These are phyloP conservation scores for Lentinula sp. DNA, from an alignment of 768 basidiomycete genomes.

Conservation along the genomic window DNA sequence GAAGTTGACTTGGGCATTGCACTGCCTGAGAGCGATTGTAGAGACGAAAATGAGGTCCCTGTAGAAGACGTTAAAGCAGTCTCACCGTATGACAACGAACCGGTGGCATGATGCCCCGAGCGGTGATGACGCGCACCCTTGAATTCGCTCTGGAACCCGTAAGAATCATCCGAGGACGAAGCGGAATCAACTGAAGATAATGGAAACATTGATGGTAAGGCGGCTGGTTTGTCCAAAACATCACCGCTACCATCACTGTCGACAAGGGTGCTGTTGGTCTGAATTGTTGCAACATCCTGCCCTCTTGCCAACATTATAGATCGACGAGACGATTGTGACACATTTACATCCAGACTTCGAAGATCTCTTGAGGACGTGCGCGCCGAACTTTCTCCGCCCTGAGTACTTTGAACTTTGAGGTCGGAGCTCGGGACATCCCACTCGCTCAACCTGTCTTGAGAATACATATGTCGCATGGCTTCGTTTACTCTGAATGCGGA, in stretches of 20 bases:
- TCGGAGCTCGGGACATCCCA: background rate
- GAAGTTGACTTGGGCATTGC: background rate
- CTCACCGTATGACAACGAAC: background rate
- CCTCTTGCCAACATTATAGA: background rate
- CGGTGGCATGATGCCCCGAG: background rate
- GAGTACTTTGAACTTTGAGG: background rate
- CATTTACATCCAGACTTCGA: background rate
- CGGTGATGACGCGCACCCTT: background rate
- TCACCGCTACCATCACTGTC: too few relatives aligned
- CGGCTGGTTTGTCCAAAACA: too few relatives aligned
- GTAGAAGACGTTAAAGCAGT: conserved; percentile 1
- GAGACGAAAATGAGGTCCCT: conserved; percentile 6
- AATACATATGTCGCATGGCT: background rate
- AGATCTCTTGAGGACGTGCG: background rate
- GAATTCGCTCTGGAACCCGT: background rate
- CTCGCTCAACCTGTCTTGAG: conserved; percentile 2
- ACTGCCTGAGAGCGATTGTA: conserved; percentile 1
- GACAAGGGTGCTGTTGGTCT: too few relatives aligned
- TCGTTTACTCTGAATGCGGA: conserved; percentile 6
- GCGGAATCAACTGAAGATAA: background rate
- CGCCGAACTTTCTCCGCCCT: background rate
- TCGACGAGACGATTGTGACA: background rate
- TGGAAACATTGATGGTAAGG: background rate
- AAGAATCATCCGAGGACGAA: conserved; percentile 3
- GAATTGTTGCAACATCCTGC: background rate